phyloP scores from a whole-genome alignment of 441 rosid species.

The Adansonia grandidieri region DNA sequence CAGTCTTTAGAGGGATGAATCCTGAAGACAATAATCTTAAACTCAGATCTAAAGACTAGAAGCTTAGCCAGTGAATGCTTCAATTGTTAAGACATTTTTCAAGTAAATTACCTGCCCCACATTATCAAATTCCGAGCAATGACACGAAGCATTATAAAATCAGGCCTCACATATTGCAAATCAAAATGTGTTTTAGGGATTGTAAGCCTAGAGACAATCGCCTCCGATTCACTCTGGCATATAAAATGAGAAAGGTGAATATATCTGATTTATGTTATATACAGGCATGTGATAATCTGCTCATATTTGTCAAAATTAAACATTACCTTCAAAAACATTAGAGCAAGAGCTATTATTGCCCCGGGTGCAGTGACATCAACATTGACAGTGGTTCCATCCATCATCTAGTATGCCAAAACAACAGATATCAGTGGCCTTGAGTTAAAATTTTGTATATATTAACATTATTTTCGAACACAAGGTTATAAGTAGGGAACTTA shows the following conservation, averaged over 20 bases:
- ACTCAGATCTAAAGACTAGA: slow-evolving; percentile 26
- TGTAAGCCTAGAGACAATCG: slow-evolving; percentile 73
- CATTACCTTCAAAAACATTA: slow-evolving; percentile 90
- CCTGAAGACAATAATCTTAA: slow-evolving; percentile 49
- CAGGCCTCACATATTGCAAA: slow-evolving; percentile 92
- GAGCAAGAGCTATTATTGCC: slow-evolving; percentile 84
- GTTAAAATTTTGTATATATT: not conserved
- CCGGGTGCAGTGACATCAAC: slow-evolving; percentile 99
- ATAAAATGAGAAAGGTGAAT: slow-evolving; percentile 33
- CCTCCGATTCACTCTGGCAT: slow-evolving; percentile 86
- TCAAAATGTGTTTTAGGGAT: slow-evolving; percentile 87
- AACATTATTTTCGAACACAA: slow-evolving; percentile 21
- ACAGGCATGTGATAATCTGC: not conserved
- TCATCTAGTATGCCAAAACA: slow-evolving; percentile 54
- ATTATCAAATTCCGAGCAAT: slow-evolving; percentile 93
- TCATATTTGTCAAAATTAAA: slow-evolving; percentile 27
- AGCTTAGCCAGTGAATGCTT: not conserved
- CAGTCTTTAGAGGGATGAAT: slow-evolving; percentile 83
- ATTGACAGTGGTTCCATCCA: slow-evolving; percentile 79
- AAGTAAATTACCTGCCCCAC: slow-evolving; percentile 83
- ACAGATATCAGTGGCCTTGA: slow-evolving; percentile 23
- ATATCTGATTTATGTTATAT: not conserved
- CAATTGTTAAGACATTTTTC: not conserved
- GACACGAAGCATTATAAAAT: slow-evolving; percentile 97
- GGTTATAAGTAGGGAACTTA: slow-evolving; percentile 20